phyloP scores from a whole-genome alignment of 2,329 filamentous ascomycete species.

The Fonsecaea monophora region DNA sequence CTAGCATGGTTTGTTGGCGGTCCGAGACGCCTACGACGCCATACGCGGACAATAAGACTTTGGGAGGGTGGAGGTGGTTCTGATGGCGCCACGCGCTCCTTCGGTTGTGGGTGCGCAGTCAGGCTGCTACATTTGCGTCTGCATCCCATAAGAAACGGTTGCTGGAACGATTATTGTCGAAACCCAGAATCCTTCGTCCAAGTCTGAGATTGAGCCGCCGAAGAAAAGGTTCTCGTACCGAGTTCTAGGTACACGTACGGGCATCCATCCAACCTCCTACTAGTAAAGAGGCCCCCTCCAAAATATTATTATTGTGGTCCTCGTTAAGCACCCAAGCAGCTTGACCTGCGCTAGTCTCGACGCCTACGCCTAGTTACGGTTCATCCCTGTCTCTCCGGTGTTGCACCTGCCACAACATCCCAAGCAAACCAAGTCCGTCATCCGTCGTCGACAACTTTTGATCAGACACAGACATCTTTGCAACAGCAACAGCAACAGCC shows the following conservation, averaged over 20 bases:
- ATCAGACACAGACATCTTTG: slow-evolving; percentile 3
- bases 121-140: slow-evolving; percentile 17
- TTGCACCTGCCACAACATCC: slow-evolving; percentile 26
- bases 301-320: not conserved
- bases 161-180: not conserved
- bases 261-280: too few relatives aligned
- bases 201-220: too few relatives aligned
- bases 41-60: not conserved
- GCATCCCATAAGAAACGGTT: not conserved
- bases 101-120: not conserved
- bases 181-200: not conserved
- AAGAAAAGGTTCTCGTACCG: too few relatives aligned
- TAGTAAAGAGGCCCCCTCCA: not conserved
- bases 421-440: slow-evolving; percentile 21
- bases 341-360: slow-evolving; percentile 1
- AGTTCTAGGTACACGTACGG: too few relatives aligned
- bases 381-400: slow-evolving; percentile 19
- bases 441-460: slow-evolving; percentile 27
- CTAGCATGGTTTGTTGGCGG: not conserved
- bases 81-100: slow-evolving; percentile 16
- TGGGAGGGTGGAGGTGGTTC: slow-evolving; percentile 2
- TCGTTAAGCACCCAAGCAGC: not conserved
- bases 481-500: too few relatives aligned
- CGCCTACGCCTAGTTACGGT: not conserved
- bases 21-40: not conserved